These are phyloP conservation scores for Cyberlindnera mrakii DNA, from an alignment of 805 yeast genomes.

Conservation along the genomic window DNA sequence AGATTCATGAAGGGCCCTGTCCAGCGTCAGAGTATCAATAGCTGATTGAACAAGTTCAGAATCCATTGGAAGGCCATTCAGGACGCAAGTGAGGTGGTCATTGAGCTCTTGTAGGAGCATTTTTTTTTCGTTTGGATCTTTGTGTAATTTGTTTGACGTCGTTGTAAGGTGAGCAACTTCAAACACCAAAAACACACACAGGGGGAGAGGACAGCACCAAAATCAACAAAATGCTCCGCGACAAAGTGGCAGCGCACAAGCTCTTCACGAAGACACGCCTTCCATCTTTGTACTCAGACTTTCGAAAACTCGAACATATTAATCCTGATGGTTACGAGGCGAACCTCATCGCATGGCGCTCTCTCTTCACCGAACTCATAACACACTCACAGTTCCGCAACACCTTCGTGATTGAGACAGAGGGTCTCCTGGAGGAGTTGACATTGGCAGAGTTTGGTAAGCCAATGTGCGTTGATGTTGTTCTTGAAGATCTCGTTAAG, in stretches of 20 bases:
- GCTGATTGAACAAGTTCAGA: background rate
- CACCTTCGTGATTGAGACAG: constrained; percentile 22
- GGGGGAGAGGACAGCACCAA: background rate
- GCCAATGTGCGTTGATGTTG: constrained; percentile 31
- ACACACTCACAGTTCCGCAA: constrained; percentile 6
- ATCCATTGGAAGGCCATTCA: background rate
- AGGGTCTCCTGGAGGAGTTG: constrained; percentile 22
- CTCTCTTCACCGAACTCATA: constrained; percentile 20
- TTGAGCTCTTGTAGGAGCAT: background rate
- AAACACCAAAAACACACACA: background rate
- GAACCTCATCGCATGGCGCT: constrained; percentile 32
- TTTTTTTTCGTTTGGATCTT: background rate
- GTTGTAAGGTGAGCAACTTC: background rate
- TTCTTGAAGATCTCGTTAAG: constrained; percentile 26
- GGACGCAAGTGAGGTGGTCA: background rate
- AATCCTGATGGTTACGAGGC: constrained; percentile 38
- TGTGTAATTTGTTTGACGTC: background rate
- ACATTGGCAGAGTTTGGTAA: constrained; percentile 25
- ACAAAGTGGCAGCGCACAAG: constrained; percentile 14
- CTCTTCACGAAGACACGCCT: constrained; percentile 30
- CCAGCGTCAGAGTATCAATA: constrained; percentile 5
- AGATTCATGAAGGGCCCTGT: constrained; percentile 1
- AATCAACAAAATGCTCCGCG: constrained; percentile 10
- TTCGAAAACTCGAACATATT: constrained; percentile 28
- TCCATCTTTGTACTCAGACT: constrained; percentile 34